A percentile compares a stretch with the other conserved stretches of the same genome.
phyloP scores from a whole-genome alignment of 495 filamentous ascomycete species.

The Trichoderma gamsii region DNA sequence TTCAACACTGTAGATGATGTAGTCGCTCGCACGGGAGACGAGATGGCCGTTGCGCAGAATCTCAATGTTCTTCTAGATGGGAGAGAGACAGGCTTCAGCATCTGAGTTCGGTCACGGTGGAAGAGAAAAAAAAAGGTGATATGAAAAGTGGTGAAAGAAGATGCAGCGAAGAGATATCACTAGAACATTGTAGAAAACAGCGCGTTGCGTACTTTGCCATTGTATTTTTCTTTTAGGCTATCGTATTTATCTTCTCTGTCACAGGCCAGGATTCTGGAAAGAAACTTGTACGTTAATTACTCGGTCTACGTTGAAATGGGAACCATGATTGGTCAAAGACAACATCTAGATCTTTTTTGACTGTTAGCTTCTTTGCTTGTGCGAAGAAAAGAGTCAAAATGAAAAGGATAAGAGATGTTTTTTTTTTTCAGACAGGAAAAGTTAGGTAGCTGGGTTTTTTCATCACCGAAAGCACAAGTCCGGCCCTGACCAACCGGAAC shows the following conservation, averaged over 20 bases:
- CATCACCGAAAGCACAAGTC: constrained; percentile 71
- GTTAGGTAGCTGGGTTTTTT: constrained; percentile 95
- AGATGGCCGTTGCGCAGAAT: constrained; percentile 89
- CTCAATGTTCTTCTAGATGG: constrained; percentile 57
- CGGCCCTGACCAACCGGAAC: constrained; percentile 26
- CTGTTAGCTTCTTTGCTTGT: not conserved
- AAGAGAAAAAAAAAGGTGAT: constrained; percentile 17
- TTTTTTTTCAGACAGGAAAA: constrained; percentile 70
- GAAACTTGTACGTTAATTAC: constrained; percentile 15
- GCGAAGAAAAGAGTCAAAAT: not conserved
- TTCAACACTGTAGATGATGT: constrained; percentile 96
- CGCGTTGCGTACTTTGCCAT: constrained; percentile 49
- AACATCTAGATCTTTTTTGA: not conserved
- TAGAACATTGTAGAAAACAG: constrained; percentile 19
- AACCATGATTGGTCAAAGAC: not conserved
- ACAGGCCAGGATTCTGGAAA: constrained; percentile 81
- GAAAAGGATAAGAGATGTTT: not conserved
- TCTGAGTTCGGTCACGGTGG: constrained; percentile 6
- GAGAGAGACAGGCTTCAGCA: constrained; percentile 49
- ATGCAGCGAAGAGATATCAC: not conserved
- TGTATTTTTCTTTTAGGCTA: constrained; percentile 68
- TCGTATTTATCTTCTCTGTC: constrained; percentile 82
- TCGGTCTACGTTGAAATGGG: constrained; percentile 12
- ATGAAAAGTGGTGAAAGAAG: not conserved
- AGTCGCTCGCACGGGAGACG: constrained; percentile 90